Base-by-base conservation (phyloP, 2,329 filamentous ascomycete species). In the Monosporascus sp. region DNA sequence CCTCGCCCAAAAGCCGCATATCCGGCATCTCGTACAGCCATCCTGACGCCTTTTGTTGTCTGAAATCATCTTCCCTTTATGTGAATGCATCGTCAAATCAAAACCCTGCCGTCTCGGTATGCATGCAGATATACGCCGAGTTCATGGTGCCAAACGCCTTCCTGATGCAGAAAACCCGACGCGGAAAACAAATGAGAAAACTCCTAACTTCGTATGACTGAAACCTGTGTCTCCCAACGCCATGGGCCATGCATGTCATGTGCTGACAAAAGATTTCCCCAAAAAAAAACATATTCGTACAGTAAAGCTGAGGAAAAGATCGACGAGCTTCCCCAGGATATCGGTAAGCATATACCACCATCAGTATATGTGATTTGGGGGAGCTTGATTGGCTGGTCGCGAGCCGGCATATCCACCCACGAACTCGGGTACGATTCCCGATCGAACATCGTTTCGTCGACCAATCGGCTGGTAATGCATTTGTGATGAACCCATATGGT, bases 401-500 rank as follows among this genome's bases (percentile, higher is more conserved):
- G 57, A 55, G 31, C 55, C 56, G 24, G 52, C 48, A 31, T 64
- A 63, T 2, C 49, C 43, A 11, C 63, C 52, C 20, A 66, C 43
- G 50, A 82, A 86, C 60, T 86, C 83, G 19, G 88, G 88, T 5
- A 92, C 81, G 20, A 90, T 80, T 11, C 88, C 88, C 0, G 85
- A 82, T 38, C 86, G 84, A 53, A 88, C 76, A 43, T 87, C 84
- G 54, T 84, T 78, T 34, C 84, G 77, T 65, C 88, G 85, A 8
- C 88, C 87, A 5, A 93, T 73, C 8, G 88, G 87, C 59, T 92
- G 87, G 66, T 94, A 90, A 68, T 93, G 87, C 86, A 95, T 91
- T 72, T 91, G 82, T 56, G 84, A 80, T 50, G 88, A 84, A 48
- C 80, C 73, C 51, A 89, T 76, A 59, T 87, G 79, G 66, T 91